Conservation (phyloP, 2,329 filamentous ascomycete species). For the Claviceps humidiphila region DNA sequence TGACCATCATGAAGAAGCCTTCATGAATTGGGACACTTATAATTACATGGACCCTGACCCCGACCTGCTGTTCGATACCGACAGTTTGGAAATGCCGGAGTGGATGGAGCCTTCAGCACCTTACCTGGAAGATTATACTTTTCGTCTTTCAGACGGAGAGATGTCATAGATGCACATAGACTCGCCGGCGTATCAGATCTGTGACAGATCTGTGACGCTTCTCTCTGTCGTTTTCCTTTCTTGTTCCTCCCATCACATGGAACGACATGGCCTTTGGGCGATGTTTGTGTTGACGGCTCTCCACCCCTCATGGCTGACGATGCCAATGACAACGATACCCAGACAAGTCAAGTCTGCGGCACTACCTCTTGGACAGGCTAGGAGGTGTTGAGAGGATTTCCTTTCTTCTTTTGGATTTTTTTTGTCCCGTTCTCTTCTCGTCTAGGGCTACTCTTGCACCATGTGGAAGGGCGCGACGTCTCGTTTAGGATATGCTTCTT, state of each 20-base stretch:
- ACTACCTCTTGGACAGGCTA: not conserved
- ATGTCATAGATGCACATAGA: not conserved
- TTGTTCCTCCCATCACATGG: not conserved
- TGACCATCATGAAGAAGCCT: slow-evolving; percentile 6
- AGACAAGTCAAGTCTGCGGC: not conserved
- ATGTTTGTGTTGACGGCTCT: slow-evolving; percentile 2
- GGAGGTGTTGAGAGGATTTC: not conserved
- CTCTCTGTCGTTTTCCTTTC: not conserved
- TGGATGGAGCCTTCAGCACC: slow-evolving; percentile 6
- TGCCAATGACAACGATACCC: slow-evolving; percentile 3
- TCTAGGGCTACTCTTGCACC: not conserved
- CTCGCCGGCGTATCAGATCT: not conserved
- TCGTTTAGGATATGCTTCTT: not conserved
- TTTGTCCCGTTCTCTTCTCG: not conserved
- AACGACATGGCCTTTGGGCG: not conserved
- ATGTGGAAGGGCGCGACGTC: not conserved
- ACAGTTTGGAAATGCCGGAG: slow-evolving; percentile 3
- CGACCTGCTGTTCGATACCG: slow-evolving; percentile 5
- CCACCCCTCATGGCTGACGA: slow-evolving; percentile 1
- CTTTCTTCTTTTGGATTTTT: not conserved
- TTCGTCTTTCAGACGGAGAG: slow-evolving; percentile 3
- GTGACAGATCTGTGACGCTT: not conserved
- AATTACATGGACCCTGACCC: slow-evolving; percentile 6
- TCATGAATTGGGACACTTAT: slow-evolving; percentile 4
- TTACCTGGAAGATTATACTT: slow-evolving; percentile 5